These are phyloP conservation scores for Cetraspora pellucida DNA, from an alignment of 192 early-diverging fungal genomes.

Conservation along the genomic window DNA sequence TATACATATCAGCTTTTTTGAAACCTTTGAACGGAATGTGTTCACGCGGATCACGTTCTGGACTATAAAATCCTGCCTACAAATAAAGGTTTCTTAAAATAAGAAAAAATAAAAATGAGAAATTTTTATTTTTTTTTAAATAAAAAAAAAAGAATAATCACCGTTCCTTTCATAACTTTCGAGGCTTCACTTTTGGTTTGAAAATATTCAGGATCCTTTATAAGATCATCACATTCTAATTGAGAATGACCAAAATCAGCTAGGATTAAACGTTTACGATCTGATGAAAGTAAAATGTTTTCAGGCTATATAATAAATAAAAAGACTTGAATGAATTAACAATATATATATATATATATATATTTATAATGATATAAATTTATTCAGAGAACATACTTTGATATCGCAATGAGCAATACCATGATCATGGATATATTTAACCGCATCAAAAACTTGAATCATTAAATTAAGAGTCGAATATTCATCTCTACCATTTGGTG, in stretches of 20 bases:
- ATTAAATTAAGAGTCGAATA: background rate
- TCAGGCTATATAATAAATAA: background rate
- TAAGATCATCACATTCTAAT: background rate
- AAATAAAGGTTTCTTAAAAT: background rate
- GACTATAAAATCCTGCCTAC: background rate
- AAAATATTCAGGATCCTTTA: background rate
- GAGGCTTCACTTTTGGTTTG: background rate
- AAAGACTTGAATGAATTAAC: background rate
- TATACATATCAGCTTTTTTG: conserved; percentile 5
- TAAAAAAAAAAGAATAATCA: background rate
- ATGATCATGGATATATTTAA: background rate
- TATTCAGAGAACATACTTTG: background rate
- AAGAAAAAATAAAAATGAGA: background rate
- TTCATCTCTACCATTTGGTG: background rate
- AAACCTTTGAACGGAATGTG: background rate
- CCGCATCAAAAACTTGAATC: background rate
- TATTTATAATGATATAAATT: background rate
- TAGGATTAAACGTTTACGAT: background rate
- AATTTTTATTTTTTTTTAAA: no score
- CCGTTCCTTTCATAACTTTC: background rate
- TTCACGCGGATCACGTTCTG: background rate
- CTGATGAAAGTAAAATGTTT: background rate
- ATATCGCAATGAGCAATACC: background rate
- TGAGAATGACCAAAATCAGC: background rate
- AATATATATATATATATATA: background rate